Base-by-base conservation (phyloP, 176 grass and related monocot species). In the Zizania latifolia region DNA sequence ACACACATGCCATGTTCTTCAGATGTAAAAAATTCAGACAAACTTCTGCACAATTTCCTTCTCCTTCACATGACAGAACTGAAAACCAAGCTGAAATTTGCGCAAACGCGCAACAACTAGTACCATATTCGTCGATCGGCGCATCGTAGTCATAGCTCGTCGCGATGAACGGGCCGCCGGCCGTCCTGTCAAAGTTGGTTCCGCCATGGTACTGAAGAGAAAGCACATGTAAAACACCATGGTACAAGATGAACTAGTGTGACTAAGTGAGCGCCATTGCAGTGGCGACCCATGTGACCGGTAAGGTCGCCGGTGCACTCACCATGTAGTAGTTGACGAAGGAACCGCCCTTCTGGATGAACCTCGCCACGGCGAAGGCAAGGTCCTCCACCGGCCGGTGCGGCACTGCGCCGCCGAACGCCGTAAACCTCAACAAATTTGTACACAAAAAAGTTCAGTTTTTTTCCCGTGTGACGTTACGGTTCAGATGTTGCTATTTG, bases 321-420 rank as follows among this genome's bases (percentile, higher is more conserved):
- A 99, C 95, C 95, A 99, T 99, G 81, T 99, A 99, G 82, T 99
- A 99, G 73, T 99, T 99, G 21, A 99, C 82, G 70, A 90, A 99
- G 22, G 95, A 99, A 51, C 95, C 95, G 15, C 95, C 95, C 78
- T 94, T 99, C 81, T 92, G 89, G 35, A 99, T 60, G 81, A 92
- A 99, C 71, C 88, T 85, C 63, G 95, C 86, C 28, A 99, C 86
- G 44, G 86, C 89, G 86, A 94, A 99, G n/a, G 95, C 91, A 75
- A 99, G 50, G 56, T 99, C 95, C 82, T 99, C 91, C 66, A 79
- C 95, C 56, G 95, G 95, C 67, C 95, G 76, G 54, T 94, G 82
- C 48, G 86, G 91, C 74, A 99, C 95, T 51, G 91, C 54, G 60
- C 89, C 86, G 0, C 95, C 95, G 68, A 99, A 99, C 39, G 86